These are phyloP conservation scores for Debaryomycetaceae sp. DNA, from an alignment of 1,139 yeast genomes.

Conservation along the genomic window DNA sequence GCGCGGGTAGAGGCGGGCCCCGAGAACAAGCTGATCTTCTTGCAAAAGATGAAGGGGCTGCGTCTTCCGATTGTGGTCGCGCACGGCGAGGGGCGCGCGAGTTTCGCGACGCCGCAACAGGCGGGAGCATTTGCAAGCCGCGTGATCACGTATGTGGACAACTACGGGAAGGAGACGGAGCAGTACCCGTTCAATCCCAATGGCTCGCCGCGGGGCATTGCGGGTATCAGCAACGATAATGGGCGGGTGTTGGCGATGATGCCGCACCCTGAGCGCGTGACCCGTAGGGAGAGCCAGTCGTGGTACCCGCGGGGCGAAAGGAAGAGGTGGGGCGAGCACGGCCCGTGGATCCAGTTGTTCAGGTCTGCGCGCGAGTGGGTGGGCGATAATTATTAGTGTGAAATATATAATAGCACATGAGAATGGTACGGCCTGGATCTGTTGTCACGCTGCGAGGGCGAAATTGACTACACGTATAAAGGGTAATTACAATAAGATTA, in stretches of 20 bases:
- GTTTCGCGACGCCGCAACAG: conserved; percentile 39
- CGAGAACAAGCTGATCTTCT: conserved; percentile 56
- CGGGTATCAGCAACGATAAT: conserved; percentile 81
- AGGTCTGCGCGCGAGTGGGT: conserved; percentile 95
- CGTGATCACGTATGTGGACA: conserved; percentile 68
- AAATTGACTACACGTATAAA: no score
- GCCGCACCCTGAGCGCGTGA: conserved; percentile 99
- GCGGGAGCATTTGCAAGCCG: conserved; percentile 40
- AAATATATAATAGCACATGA: no score
- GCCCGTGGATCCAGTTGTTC: conserved; percentile 95
- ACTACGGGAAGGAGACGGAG: conserved; percentile 76
- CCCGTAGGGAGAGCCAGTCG: conserved; percentile 79
- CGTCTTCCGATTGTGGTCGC: conserved; percentile 94
- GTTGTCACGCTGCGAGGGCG: no score
- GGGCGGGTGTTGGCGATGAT: conserved; percentile 97
- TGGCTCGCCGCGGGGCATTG: conserved; percentile 88
- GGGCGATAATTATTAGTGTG: conserved; percentile 28
- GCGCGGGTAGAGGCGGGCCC: conserved; percentile 56
- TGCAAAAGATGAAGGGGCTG: conserved; percentile 86
- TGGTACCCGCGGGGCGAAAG: conserved; percentile 75
- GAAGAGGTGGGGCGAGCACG: conserved; percentile 56
- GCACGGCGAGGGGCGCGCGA: conserved; percentile 96
- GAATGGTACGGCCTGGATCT: no score
- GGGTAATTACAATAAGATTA: no score
- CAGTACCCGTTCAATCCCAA: conserved; percentile 92